phyloP scores from a whole-genome alignment of 768 basidiomycete species.

The Heimioporus sp. region DNA sequence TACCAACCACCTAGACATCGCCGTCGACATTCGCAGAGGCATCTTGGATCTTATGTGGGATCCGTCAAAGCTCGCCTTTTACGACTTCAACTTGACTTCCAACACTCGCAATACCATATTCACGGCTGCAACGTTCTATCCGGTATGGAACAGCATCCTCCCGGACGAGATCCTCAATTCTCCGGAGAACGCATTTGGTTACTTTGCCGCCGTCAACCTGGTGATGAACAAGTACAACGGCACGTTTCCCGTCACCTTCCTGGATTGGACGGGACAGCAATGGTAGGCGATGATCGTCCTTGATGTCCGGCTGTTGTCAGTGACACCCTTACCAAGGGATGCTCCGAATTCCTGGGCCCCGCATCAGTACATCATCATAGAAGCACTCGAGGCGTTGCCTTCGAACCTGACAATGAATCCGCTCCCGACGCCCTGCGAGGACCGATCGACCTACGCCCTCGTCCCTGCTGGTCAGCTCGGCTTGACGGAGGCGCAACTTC shows the following conservation, averaged over 20 bases:
- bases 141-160: constrained; percentile 84
- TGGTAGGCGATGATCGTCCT: constrained; percentile 46
- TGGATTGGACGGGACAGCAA: constrained; percentile 70
- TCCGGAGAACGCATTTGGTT: constrained; percentile 59
- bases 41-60: constrained; percentile 91
- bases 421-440: constrained; percentile 47
- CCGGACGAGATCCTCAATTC: constrained; percentile 65
- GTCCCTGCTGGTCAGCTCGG: constrained; percentile 83
- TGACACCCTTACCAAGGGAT: constrained; percentile 48
- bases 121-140: constrained; percentile 76
- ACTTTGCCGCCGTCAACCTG: constrained; percentile 74
- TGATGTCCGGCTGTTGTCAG: neutral
- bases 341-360: constrained; percentile 88
- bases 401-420: constrained; percentile 61
- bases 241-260: constrained; percentile 76
- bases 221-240: constrained; percentile 87
- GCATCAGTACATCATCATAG: constrained; percentile 76
- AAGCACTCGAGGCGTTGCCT: constrained; percentile 75
- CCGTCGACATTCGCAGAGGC: constrained; percentile 57
- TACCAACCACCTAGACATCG: constrained; percentile 51
- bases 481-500: constrained; percentile 66
- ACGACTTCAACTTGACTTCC: constrained; percentile 81
- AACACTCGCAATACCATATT: constrained; percentile 64
- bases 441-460: constrained; percentile 62
- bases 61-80: constrained; percentile 74